Evolutionary conservation across 163 green algal genomes (phyloP), one percentile per base, ranked within the genome.

Genomic region (Scenedesmus sp.): DNA sequence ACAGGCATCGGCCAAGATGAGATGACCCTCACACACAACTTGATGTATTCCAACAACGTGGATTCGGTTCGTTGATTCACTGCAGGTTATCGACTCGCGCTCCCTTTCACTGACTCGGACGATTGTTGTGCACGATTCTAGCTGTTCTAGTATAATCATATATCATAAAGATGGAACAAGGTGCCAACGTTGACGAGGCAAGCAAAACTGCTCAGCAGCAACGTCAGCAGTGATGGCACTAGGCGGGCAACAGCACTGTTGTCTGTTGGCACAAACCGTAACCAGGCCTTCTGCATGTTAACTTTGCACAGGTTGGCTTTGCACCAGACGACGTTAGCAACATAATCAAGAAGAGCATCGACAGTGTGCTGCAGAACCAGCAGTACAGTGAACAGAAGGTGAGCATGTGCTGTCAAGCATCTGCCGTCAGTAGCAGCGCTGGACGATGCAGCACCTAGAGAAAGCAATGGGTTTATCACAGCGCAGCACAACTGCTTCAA

Each of bases 321-420:
- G 95, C 97, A 9, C 95, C 96, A 1, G 96, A 98, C 46, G 96
- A 98, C 57, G 95, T 98, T 2, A 97, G 93, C 92, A 97, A 96
- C 89, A 98, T 98, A n/a, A 97, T 98, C 91, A 98, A 98, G 84
- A 96, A 98, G 60, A 96, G 94, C 6, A 95, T 98, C 18, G 96
- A 98, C 64, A 87, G 88, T 4, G 95, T 97, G 20, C 92, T 98
- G 13, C 93, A 96, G 82, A 97, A 97, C 73, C 93, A 97, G 70
- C 91, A 95, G 20, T 98, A 97, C 89, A 96, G 93, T 66, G 94
- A 97, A 52, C 84, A 93, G 46, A 98, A 97, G 96, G 96, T 97
- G 64, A 88, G 76, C 26, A 16, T 54, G 77, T 60, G 46, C 7
- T 60, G 20, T 82, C 12, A n/a, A 59, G 66, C 46, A 84, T 70